Evolutionary conservation across 2,329 filamentous ascomycete genomes (phyloP), one percentile per base, ranked within the genome.

Genomic region (Calonectria honghensis): DNA sequence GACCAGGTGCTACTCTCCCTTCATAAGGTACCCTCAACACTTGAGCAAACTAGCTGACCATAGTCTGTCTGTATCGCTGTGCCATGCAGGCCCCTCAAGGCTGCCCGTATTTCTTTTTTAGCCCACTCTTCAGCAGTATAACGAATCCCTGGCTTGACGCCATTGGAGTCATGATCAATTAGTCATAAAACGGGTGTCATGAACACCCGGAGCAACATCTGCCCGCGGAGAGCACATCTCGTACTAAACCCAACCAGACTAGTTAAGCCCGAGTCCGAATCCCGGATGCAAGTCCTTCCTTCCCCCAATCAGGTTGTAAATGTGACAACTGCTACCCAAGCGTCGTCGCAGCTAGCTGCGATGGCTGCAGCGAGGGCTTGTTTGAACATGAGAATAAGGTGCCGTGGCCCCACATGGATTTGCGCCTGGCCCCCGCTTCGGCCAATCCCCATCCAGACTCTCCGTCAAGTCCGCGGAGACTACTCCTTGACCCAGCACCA

Each of bases 391-490:
- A 29, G 39, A 61, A 61, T 61, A 61, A 61, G 57, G 57, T 61
- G 32, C n/a, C 14, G 7, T 9, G 37, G 57, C 37, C 57, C 57
- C 57, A 61, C 57, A 6, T 4, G 10, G 35, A 35, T 35, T 27
- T 37, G 39, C 57, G 11, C 24, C 2, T 6, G 6, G 10, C 6
- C 35, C n/a, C 35, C n/a, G 11, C 24, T 3, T 61, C 3, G 57
- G 18, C 57, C 57, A 61, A 61, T 61, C 14, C 13, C 35, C 35
- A 16, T 37, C 35, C 13, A 61, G 35, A 61, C 13, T 41, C 57
- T 35, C 57, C 57, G 57, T 61, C 20, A 20, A 61, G 35, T 61
- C 57, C 57, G 57, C 57, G 57, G 57, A 61, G 57, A n/a, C 20
- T 11, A n/a, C 37, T 61, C 35, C 35, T 6, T 2, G 27, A 54